phyloP scores from a whole-genome alignment of 441 rosid genomes.

The Daphne laureola region DNA sequence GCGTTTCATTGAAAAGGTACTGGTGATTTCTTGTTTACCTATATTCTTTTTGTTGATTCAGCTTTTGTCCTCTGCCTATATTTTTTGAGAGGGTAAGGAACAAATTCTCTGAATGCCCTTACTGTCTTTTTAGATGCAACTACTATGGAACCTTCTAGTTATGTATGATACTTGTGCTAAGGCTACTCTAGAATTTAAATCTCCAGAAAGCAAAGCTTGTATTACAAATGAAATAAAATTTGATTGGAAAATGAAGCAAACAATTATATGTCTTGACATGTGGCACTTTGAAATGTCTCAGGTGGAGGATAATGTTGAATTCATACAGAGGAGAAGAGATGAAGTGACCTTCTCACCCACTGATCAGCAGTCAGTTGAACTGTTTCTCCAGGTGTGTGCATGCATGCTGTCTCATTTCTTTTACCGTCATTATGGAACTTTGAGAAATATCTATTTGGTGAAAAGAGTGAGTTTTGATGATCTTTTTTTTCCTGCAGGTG shows the following conservation, averaged over 20 bases:
- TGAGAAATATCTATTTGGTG: not conserved
- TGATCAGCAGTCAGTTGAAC: constrained; percentile 60
- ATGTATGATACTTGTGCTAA: not conserved
- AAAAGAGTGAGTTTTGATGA: constrained; percentile 2
- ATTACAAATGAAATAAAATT: not conserved
- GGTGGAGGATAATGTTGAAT: constrained; percentile 77
- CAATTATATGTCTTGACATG: not conserved
- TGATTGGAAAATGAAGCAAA: not conserved
- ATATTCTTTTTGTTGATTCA: not conserved
- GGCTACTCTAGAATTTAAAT: not conserved
- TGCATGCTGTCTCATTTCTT: not conserved
- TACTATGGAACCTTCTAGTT: not conserved
- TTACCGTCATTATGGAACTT: constrained; percentile 1
- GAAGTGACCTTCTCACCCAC: constrained; percentile 82
- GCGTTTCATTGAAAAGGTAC: constrained; percentile 78
- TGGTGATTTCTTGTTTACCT: not conserved
- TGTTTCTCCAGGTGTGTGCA: constrained; percentile 53
- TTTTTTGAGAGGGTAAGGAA: not conserved
- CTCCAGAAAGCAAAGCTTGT: not conserved
- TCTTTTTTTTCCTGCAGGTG: constrained; percentile 36
- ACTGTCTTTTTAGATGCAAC: constrained; percentile 3
- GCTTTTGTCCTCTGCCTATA: not conserved
- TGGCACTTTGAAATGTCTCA: constrained; percentile 13
- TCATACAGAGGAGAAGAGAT: constrained; percentile 75
- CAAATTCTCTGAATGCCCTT: not conserved